Evolutionary conservation across 192 early-diverging fungal genomes (phyloP), one percentile per base, ranked within the genome.

Genomic region (Umbelopsis ramanniana): DNA sequence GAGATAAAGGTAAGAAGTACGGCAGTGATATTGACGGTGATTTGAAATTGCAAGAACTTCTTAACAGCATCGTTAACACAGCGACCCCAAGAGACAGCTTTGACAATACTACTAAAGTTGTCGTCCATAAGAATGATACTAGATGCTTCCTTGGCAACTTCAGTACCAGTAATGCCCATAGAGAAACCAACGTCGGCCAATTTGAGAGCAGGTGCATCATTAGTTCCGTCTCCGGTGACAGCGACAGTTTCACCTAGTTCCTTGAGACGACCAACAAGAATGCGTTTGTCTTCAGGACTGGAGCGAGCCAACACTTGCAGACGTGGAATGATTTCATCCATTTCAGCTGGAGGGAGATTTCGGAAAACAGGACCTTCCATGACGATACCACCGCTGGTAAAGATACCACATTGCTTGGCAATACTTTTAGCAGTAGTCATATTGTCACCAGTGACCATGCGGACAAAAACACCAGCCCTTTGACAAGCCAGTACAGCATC

Each of bases 361-460:
- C 97, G 89, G 89, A 99, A 99, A 68, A 86, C 88, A 52, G 95
- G 95, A 3, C 98, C 98, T 76, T 98, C 96, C 86, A 99, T 96
- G 46, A 94, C 91, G 47, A 96, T 87, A 29, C 96, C 97, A 52
- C 92, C 93, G 17, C 87, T 86, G 12, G 92, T 92, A 54, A 92
- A 93, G 63, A 99, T 98, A 47, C 94, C 95, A 69, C 96, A 97
- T 74, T 95, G 91, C 12, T 85, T 91, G 38, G 97, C 98, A 80
- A 99, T 99, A 7, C 95, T 91, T 46, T 91, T 88, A 3, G 98
- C 98, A 1, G 98, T 99, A 0, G 91, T 81, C 52, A 95, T 69
- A 74, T 97, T 97, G 84, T 99, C 98, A 60, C 98, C 98, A 2
- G 98, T 99, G 21, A 99, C 96, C 98, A 99, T 99, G 15, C 97